A percentile compares a stretch with the other conserved stretches of the same genome.
Evolutionary conservation across 345 rosid genomes (phyloP).

Genomic region (Acer yangbiense): DNA sequence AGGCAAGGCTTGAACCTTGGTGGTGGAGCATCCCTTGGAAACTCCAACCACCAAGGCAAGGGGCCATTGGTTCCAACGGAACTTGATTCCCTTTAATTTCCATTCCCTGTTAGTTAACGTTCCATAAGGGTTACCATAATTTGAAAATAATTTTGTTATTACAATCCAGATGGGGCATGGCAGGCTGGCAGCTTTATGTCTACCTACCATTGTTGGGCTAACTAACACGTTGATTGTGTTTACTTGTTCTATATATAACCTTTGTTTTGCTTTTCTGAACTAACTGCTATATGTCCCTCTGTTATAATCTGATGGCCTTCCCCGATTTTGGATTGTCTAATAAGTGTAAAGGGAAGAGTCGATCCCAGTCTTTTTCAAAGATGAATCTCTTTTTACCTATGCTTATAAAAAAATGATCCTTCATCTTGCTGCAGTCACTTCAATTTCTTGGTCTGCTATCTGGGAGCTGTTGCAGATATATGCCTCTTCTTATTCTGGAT

Average conservation of each 20-base stretch:
- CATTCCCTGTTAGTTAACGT: too few relatives aligned
- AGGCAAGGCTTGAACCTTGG: too few relatives aligned
- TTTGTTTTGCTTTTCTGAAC: neutral
- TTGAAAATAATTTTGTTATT: neutral
- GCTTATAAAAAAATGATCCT: neutral
- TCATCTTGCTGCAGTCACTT: conserved; percentile 53
- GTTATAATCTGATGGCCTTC: neutral
- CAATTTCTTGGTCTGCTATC: conserved; percentile 70
- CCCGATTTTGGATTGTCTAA: neutral
- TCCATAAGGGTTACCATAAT: neutral
- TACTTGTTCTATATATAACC: neutral
- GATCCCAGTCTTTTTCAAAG: neutral
- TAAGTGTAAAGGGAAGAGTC: neutral
- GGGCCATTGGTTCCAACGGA: too few relatives aligned
- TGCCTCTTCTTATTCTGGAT: conserved; percentile 80
- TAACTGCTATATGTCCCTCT: neutral
- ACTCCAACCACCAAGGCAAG: too few relatives aligned
- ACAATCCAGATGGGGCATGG: neutral
- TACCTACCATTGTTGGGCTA: neutral
- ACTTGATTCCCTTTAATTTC: too few relatives aligned
- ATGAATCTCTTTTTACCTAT: neutral
- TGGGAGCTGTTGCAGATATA: conserved; percentile 82
- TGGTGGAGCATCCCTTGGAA: too few relatives aligned
- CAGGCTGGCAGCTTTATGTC: neutral
- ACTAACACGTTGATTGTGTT: neutral